Base-by-base conservation (phyloP, 495 filamentous ascomycete genomes). In the Margaritispora aquatica region DNA sequence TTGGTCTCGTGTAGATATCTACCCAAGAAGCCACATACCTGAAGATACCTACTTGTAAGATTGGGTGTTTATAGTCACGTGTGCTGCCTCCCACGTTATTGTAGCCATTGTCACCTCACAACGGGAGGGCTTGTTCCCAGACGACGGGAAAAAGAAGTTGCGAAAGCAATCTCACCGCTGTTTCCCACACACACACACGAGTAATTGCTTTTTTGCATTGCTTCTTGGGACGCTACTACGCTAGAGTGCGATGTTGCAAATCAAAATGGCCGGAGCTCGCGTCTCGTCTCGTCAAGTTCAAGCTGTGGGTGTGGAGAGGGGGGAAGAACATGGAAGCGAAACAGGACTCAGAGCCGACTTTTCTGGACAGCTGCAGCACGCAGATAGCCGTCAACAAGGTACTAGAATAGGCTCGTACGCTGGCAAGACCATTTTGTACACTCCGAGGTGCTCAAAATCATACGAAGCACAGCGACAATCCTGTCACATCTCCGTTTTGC, bases 111-210 rank as follows among this genome's bases (percentile, higher is more conserved):
- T 19, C 44, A 47, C 21, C 4, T 7, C 44, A 47, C 4, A 4
- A n/a, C 7, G 44, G 20, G 17, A 47, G 5, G 44, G 17, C 44
- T 34, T 44, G 38, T 44, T n/a, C 17, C 38, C 38, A 44, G 38
- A 9, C 8, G 17, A 15, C 41, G 54, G 48, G 46, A 27, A 41
- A 56, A 46, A 24, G 20, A 26, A 47, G 59, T 46, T 26, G 49
- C 49, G 52, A 27, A 24, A 50, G 34, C 55, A 44, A 57, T 2
- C 55, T 59, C 61, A 63, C 56, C 61, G 61, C 61, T 46, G 47
- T 63, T 63, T 63, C 54, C 61, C n/a, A n/a, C n/a, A n/a, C n/a
- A n/a, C n/a, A 55, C 61, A 26, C 49, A 27, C 61, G 61, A 56
- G 24, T 26, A 22, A 13, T 59, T 63, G 55, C 61, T 63, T 63